phyloP scores from a whole-genome alignment of 441 rosid genomes.

The Populus hybrid region DNA sequence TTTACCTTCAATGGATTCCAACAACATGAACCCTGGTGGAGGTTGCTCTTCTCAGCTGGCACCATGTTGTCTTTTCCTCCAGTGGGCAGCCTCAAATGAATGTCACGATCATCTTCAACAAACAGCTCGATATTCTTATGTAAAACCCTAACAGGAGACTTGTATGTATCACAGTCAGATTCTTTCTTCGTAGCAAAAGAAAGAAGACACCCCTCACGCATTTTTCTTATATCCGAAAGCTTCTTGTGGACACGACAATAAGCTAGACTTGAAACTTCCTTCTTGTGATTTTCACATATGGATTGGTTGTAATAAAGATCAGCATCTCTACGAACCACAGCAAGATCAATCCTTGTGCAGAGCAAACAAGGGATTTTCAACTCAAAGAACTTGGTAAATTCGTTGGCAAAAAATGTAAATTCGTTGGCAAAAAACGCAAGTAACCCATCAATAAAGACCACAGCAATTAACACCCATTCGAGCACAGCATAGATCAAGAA shows the following conservation, averaged over 20 bases:
- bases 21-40: conserved; percentile 58
- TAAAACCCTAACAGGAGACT: conserved; percentile 72
- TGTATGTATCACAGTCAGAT: conserved; percentile 69
- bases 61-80: conserved; percentile 42
- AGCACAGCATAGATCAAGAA: conserved; percentile 69
- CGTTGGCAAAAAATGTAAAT: conserved; percentile 53
- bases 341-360: conserved; percentile 86
- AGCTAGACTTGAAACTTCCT: conserved; percentile 71
- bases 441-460: conserved; percentile 77
- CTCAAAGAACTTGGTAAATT: conserved; percentile 69
- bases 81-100: conserved; percentile 38
- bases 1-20: conserved; percentile 59
- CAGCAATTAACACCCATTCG: conserved; percentile 73
- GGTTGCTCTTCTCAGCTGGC: conserved; percentile 27
- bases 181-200: conserved; percentile 81
- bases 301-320: conserved; percentile 83
- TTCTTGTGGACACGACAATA: conserved; percentile 86
- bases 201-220: conserved; percentile 95
- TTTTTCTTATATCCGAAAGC: conserved; percentile 68
- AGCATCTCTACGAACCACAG: conserved; percentile 45
- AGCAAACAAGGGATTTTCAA: conserved; percentile 80
- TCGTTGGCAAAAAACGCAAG: conserved; percentile 64
- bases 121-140: conserved; percentile 75
- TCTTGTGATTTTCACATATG: conserved; percentile 76
- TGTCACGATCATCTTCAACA: conserved; percentile 58